Percentiles rank a stretch among this genome's conserved stretches.
phyloP scores from a whole-genome alignment of 768 basidiomycete genomes.

The Tylopilus plumbeoviolaceoides region DNA sequence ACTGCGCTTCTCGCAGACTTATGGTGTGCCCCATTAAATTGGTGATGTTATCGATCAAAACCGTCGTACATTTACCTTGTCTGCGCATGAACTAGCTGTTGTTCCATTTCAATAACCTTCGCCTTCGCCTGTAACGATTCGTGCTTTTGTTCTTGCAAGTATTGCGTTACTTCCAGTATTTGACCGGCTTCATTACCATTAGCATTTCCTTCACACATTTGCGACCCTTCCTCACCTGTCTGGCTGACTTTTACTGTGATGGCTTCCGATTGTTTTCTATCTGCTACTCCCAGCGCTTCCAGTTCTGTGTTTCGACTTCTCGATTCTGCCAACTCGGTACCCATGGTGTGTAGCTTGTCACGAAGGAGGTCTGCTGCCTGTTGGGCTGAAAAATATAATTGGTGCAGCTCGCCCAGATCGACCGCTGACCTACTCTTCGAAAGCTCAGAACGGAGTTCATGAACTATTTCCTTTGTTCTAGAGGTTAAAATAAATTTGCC shows the following conservation, averaged over 20 bases:
- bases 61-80: slow-evolving; percentile 13
- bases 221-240: slow-evolving; percentile 16
- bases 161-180: slow-evolving; percentile 21
- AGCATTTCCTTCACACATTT: slow-evolving; percentile 6
- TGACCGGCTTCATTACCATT: slow-evolving; percentile 18
- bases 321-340: slow-evolving; percentile 41
- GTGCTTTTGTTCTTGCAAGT: slow-evolving; percentile 26
- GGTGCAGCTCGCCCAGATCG: not conserved
- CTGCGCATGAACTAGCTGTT: slow-evolving; percentile 21
- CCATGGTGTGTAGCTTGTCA: slow-evolving; percentile 40
- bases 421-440: slow-evolving; percentile 27
- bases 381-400: slow-evolving; percentile 33
- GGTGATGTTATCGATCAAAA: slow-evolving; percentile 2
- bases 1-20: slow-evolving; percentile 28
- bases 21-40: slow-evolving; percentile 5
- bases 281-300: slow-evolving; percentile 24
- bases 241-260: slow-evolving; percentile 22
- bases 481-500: slow-evolving; percentile 23
- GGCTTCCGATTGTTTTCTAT: slow-evolving; percentile 21
- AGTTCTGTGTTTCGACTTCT: slow-evolving; percentile 37
- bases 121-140: slow-evolving; percentile 24
- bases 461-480: slow-evolving; percentile 27
- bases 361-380: slow-evolving; percentile 48
- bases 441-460: slow-evolving; percentile 36
- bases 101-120: slow-evolving; percentile 25